These are phyloP conservation scores for Cinnamomum chago DNA, from an alignment of 164 flowering plant genomes.

Conservation along the genomic window DNA sequence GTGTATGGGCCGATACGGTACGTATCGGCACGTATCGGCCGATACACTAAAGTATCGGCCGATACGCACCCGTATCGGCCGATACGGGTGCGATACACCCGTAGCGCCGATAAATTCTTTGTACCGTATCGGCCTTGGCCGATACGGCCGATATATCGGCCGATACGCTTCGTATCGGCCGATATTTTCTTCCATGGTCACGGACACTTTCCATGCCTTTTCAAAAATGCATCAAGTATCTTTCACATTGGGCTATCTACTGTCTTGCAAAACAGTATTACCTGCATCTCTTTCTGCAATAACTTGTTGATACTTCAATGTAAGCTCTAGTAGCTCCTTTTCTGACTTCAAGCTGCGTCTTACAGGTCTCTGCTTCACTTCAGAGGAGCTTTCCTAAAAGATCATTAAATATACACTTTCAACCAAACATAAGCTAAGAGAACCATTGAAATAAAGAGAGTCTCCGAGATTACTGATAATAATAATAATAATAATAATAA, in stretches of 20 bases:
- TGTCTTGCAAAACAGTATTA: slow-evolving; percentile 10
- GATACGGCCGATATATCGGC: too few species aligned
- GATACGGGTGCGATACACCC: too few species aligned
- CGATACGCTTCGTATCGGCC: too few species aligned
- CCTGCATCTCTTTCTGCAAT: slow-evolving; percentile 91
- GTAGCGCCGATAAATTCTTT: too few species aligned
- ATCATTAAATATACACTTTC: background rate
- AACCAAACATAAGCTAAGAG: background rate
- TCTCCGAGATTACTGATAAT: background rate
- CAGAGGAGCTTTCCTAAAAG: slow-evolving; percentile 52
- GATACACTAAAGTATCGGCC: too few species aligned
- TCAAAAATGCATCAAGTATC: background rate
- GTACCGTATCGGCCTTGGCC: too few species aligned
- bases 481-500: background rate
- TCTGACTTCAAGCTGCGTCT: slow-evolving; percentile 71
- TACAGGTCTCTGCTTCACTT: slow-evolving; percentile 63
- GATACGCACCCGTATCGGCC: too few species aligned
- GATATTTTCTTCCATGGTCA: too few species aligned
- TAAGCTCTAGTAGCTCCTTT: slow-evolving; percentile 80
- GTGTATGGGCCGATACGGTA: too few species aligned
- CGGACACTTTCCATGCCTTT: background rate
- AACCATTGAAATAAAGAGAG: background rate
- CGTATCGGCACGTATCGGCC: too few species aligned
- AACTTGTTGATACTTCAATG: slow-evolving; percentile 86
- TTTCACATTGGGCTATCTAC: background rate